Evolutionary conservation across 306 rosid genomes (phyloP), one percentile per base, ranked within the genome.

Genomic region (Cucumis hystrix): DNA sequence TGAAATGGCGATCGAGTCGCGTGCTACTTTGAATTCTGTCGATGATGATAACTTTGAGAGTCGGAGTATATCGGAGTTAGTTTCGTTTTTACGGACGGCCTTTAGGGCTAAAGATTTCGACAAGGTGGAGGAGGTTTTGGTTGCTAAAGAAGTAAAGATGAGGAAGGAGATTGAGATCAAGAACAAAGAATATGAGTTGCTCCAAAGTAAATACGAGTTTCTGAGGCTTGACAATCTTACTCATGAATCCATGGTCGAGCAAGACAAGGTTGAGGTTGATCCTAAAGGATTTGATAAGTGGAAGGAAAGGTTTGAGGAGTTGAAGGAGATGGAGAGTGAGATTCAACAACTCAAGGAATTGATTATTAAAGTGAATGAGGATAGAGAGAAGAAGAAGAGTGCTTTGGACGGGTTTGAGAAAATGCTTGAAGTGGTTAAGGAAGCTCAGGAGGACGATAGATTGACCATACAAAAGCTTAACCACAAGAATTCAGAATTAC

Each of bases 11-110:
- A 64, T 17, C 13, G 23, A 64, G 8, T 35, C 23, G 1, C 0
- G 65, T 60, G 17, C 39, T 35, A 6, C 13, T 17, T 64, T 64
- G 47, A 16, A 1, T 69, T 41, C 56, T 40, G 2, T 41, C 8
- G 78, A 40, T 12, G 65, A 18, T 2, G 78, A 54, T 9, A 6
- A 58, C 37, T 18, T 77, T 2, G 74, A 23, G 9, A 45, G 13
- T 2, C 64, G 11, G 20, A 73, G 75, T 49, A 76, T 85, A 39
- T 82, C 85, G 2, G 76, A 82, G 40, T 10, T 85, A 56, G 54
- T 85, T 43, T 33, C 80, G 8, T 57, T 9, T 7, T 25, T 82
- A 12, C 52, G 82, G 39, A 66, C 28, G 3, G 80, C 82, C 7
- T 81, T 74, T 37, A 30, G 70, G 30, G 14, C 17, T 0, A 15